A percentile compares a stretch with the other conserved stretches of the same genome.
These are phyloP conservation scores for Syzygium malaccense DNA, from an alignment of 441 rosid genomes.

Conservation along the genomic window DNA sequence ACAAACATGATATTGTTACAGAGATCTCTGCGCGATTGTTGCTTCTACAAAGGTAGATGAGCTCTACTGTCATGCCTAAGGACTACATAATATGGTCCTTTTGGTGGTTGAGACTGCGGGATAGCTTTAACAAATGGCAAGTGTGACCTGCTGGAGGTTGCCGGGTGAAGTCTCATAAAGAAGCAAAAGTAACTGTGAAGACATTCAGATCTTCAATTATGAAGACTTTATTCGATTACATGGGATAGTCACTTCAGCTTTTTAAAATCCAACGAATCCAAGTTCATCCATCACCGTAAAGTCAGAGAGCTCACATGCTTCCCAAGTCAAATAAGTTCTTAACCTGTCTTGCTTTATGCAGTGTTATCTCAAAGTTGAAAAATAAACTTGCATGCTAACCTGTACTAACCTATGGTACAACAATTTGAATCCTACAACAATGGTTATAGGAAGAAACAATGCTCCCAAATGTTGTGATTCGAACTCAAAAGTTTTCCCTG, in stretches of 20 bases:
- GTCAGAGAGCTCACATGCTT: neutral
- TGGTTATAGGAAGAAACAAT: neutral
- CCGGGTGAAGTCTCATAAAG: neutral
- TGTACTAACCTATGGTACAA: neutral
- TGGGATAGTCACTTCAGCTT: neutral
- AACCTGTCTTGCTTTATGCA: neutral
- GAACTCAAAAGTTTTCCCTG: neutral
- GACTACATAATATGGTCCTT: neutral
- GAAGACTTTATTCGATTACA: neutral
- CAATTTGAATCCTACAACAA: neutral
- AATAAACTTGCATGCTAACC: neutral
- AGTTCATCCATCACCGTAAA: neutral
- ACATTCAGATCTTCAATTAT: neutral
- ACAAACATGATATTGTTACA: neutral
- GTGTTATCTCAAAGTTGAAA: neutral
- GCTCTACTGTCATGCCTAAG: neutral
- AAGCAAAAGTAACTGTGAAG: neutral
- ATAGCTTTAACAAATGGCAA: neutral
- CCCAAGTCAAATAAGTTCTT: neutral
- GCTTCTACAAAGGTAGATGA: neutral
- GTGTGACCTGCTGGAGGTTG: neutral
- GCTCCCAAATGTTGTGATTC: neutral
- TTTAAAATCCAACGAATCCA: neutral
- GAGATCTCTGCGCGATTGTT: neutral
- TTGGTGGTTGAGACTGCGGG: neutral